A percentile compares a stretch with the other conserved stretches of the same genome.
These are phyloP conservation scores for Rhodotorula toruloides DNA, from an alignment of 768 basidiomycete species.

Conservation along the genomic window DNA sequence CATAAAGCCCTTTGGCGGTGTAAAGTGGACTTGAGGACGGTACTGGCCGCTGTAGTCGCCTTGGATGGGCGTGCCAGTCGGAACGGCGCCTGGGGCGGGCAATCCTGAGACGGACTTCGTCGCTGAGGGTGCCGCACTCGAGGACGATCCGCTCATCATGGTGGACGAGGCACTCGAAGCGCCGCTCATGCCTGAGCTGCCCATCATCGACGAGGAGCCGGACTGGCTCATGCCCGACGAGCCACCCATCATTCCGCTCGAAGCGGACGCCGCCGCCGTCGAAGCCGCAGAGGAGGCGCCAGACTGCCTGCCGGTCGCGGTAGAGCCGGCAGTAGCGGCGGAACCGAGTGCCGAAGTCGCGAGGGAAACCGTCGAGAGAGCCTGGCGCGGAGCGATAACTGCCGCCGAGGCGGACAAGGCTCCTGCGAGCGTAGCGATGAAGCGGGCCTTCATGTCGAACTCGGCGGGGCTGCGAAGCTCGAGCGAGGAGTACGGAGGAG, in stretches of 20 bases:
- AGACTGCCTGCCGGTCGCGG: background rate
- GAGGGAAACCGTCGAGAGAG: background rate
- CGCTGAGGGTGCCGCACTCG: background rate
- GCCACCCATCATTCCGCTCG: too few relatives aligned
- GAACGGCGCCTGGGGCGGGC: background rate
- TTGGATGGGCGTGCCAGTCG: constrained; percentile 30
- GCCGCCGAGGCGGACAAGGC: background rate
- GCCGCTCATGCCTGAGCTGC: too few relatives aligned
- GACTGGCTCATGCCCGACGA: too few relatives aligned
- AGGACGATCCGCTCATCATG: too few relatives aligned
- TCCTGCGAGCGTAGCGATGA: background rate
- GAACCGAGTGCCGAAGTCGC: background rate
- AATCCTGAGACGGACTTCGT: background rate
- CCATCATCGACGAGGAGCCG: too few relatives aligned
- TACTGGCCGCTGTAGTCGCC: constrained; percentile 42
- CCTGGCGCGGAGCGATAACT: background rate
- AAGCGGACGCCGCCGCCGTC: too few relatives aligned
- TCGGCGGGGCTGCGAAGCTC: background rate
- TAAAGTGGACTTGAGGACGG: constrained; percentile 44
- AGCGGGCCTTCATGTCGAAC: background rate
- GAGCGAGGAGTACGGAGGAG: background rate
- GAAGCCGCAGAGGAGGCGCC: background rate
- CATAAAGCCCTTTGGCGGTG: constrained; percentile 41
- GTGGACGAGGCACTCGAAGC: too few relatives aligned
- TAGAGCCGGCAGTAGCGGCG: background rate